Evolutionary conservation across 2,329 filamentous ascomycete species (phyloP).

Genomic region (Elsinoe batatas): DNA sequence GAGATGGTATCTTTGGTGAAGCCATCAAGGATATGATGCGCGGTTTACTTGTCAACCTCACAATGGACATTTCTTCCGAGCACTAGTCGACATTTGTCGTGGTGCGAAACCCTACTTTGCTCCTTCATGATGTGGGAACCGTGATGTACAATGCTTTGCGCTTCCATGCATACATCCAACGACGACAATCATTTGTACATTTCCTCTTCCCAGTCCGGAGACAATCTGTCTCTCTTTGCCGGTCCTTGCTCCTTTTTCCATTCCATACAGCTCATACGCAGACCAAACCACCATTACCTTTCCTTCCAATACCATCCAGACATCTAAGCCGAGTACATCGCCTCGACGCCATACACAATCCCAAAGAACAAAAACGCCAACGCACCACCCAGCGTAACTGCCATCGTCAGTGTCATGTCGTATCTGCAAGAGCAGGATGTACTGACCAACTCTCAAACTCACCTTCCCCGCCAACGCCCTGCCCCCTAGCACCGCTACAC

Average conservation of each 20-base stretch:
- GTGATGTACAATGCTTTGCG: not conserved
- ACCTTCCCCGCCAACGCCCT: conserved; percentile 86
- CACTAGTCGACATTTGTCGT: not conserved
- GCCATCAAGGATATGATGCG: conserved; percentile 14
- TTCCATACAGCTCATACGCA: not conserved
- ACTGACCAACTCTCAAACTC: conserved; percentile 90
- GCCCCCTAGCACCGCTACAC: conserved; percentile 82
- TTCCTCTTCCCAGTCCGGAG: not conserved
- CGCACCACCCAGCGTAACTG: conserved; percentile 88
- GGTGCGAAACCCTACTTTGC: conserved; percentile 1
- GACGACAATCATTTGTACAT: not conserved
- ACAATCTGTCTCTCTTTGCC: not conserved
- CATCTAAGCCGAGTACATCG: conserved; percentile 16
- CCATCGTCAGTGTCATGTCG: conserved; percentile 23
- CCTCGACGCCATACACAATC: conserved; percentile 78
- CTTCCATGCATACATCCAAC: not conserved
- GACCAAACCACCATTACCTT: not conserved
- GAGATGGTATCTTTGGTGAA: conserved; percentile 6
- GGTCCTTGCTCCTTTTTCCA: not conserved
- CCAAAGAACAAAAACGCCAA: conserved; percentile 85
- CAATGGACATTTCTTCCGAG: not conserved
- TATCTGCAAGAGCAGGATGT: not conserved
- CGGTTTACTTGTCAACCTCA: not conserved
- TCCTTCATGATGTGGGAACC: not conserved
- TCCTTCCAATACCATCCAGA: not conserved